Evolutionary conservation across 2,329 filamentous ascomycete species (phyloP), one percentile per base, ranked within the genome.

Genomic region (Cryphonectria radicalis): DNA sequence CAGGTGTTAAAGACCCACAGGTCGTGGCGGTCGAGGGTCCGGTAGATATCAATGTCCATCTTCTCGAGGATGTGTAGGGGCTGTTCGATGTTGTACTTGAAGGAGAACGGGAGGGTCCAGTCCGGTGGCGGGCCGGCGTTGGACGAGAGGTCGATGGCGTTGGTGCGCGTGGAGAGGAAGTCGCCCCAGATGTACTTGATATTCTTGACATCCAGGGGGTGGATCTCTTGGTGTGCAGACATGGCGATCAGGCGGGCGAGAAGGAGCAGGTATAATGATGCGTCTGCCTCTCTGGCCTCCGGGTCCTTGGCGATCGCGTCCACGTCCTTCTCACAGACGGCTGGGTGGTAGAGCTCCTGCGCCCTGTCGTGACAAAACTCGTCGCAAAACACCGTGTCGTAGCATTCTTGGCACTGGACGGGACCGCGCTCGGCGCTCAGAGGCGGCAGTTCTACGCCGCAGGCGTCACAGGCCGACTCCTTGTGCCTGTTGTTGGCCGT

Each of bases 401-500:
- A 83, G 77, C 90, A 92, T 50, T 89, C 87, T 5, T 85, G 82
- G 74, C 90, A 92, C 74, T 80, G 85, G 53, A 90, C 84, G 22
- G 84, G 87, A 69, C 78, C 81, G 66, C 77, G 83, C 11, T 86
- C 80, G 66, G 80, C 79, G 40, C 82, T 83, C 37, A 93, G 82
- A 0, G 86, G 85, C 0, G 92, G 93, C 7, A 97, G 86, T 35
- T 89, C 88, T 10, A 88, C 86, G 76, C 94, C 94, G 80, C 95
- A 98, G 19, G 94, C 94, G 80, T 98, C 95, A 80, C 95, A 98
- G 42, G 95, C 87, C 5, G 92, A 87, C 73, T 97, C 94, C 78
- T 97, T 94, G 17, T 96, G 87, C 42, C 94, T 90, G 78, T 96
- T 96, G 76, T 95, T 96, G 63, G 93, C 95, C 1, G 95, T 97